Evolutionary conservation across 2,329 filamentous ascomycete genomes (phyloP), one percentile per base, ranked within the genome.

Genomic region (Talaromyces sp.): DNA sequence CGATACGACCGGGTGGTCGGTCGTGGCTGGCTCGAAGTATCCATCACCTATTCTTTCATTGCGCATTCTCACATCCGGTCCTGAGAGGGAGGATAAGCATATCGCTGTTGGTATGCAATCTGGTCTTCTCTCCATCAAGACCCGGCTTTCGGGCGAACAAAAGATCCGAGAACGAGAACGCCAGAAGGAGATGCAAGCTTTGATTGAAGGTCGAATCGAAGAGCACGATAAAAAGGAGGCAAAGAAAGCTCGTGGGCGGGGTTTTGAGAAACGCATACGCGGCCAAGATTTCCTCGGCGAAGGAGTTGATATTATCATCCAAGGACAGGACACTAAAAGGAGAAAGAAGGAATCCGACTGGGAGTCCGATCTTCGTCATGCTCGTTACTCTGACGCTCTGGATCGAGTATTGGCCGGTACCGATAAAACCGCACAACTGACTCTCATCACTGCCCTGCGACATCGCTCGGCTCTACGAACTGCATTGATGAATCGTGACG

Each of bases 11-110:
- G 87, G 85, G 53, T 99, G 94, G 94, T 96, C 97, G 70, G 89
- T 97, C 7, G 92, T 97, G n/a, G 88, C 90, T 39, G 93, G 90
- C 53, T 85, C 89, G 61, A 99, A 97, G 76, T 99, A 97, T 74
- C 87, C 91, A 5, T 89, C 91, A 1, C 94, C 94, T 1, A 89
- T 99, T 59, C 84, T 99, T 11, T 89, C 91, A 9, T 82, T 97
- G 60, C 84, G 83, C 60, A 88, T 96, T 43, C 84, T 97, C 63
- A 80, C 82, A 11, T 80, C 84, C 8, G 86, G 86, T n/a, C 71
- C 79, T 11, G 82, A 83, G 56, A 81, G 83, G 53, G 89, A 92
- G 66, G 94, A 99, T 76, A 91, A 91, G 64, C 94, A 99, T 74
- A 83, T 99, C 54, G 91, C 89, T 4, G 94, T 99, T 1, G 94